Percentiles rank a stretch among this genome's conserved stretches.
These are phyloP conservation scores for Fomitopsis schrenkii DNA, from an alignment of 1,284 basidiomycete genomes.

Conservation along the genomic window DNA sequence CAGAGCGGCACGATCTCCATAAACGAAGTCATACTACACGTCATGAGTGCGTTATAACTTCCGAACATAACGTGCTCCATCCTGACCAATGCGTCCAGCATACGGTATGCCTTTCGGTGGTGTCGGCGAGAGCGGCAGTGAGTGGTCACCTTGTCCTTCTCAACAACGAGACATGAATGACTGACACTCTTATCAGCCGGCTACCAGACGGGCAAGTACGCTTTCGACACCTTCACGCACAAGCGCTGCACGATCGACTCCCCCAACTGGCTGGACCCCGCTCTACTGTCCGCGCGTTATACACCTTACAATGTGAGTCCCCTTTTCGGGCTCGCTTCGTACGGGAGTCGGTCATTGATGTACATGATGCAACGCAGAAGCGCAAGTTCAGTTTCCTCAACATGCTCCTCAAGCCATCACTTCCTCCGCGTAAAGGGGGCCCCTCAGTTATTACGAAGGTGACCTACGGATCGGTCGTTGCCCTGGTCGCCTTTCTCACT, in stretches of 20 bases:
- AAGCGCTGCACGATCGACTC: constrained; percentile 53
- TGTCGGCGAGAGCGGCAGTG: constrained; percentile 64
- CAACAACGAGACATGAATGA: not conserved
- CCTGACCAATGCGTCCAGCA: constrained; percentile 28
- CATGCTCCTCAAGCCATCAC: not conserved
- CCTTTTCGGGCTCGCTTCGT: too few species aligned
- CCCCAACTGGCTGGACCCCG: constrained; percentile 48
- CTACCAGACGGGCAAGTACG: constrained; percentile 55
- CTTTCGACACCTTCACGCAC: constrained; percentile 69
- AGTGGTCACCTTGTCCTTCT: constrained; percentile 19
- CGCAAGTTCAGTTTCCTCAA: not conserved
- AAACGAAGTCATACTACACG: constrained; percentile 58
- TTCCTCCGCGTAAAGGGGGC: not conserved
- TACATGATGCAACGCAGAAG: not conserved
- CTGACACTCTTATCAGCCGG: constrained; percentile 39
- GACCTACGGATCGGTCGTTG: not conserved
- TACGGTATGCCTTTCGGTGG: constrained; percentile 68
- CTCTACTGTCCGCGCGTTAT: constrained; percentile 16
- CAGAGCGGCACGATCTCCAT: constrained; percentile 57
- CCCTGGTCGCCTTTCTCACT: not conserved
- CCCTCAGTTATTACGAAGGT: not conserved
- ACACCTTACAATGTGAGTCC: constrained; percentile 19
- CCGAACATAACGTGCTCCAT: not conserved
- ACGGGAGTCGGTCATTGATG: not conserved
- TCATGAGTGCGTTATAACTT: constrained; percentile 32